These are phyloP conservation scores for Diaporthe citri DNA, from an alignment of 2,329 filamentous ascomycete genomes.

Conservation along the genomic window DNA sequence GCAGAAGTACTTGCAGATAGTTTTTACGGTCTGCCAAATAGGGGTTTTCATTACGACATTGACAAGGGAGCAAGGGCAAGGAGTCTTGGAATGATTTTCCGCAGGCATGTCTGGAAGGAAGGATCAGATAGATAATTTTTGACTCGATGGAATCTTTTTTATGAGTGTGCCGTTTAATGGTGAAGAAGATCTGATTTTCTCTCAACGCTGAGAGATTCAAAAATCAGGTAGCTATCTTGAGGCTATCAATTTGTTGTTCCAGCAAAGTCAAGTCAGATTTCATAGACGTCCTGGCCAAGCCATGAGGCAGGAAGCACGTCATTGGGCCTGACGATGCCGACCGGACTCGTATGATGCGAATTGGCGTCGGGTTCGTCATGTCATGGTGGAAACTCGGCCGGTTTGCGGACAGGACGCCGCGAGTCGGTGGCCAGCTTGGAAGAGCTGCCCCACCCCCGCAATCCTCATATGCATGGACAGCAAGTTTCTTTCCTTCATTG, in stretches of 20 bases:
- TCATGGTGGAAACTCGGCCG: conserved; percentile 6
- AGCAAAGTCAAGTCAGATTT: background rate
- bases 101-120: conserved; percentile 40
- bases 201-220: background rate
- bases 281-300: background rate
- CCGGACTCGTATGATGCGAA: conserved; percentile 19
- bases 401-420: conserved; percentile 14
- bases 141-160: background rate
- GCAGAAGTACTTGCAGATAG: conserved; percentile 33
- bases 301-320: conserved; percentile 11
- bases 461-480: conserved; percentile 3
- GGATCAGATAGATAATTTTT: conserved; percentile 39
- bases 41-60: conserved; percentile 33
- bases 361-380: conserved; percentile 8
- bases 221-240: background rate
- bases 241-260: background rate
- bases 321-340: background rate
- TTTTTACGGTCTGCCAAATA: conserved; percentile 31
- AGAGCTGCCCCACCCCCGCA: conserved; percentile 26
- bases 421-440: conserved; percentile 23
- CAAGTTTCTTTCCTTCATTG: background rate
- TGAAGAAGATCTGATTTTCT: background rate
- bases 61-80: conserved; percentile 36
- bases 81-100: conserved; percentile 39
- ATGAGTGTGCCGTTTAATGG: background rate